Conservation (phyloP, 768 basidiomycete species). For the Lentinula detonsa region DNA sequence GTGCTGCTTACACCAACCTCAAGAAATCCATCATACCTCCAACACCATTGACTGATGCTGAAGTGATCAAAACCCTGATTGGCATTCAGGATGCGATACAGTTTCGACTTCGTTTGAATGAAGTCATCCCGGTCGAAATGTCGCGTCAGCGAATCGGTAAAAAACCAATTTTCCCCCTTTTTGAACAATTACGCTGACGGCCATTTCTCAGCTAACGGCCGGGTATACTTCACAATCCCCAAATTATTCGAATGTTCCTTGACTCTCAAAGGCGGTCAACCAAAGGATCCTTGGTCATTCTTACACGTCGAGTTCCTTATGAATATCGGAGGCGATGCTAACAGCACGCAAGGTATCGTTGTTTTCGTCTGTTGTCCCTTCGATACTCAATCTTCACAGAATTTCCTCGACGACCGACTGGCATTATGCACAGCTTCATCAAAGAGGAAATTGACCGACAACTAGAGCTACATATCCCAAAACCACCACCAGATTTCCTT, state of each 20-base stretch:
- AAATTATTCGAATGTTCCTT: constrained; percentile 71
- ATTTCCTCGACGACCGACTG: constrained; percentile 65
- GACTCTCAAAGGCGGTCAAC: constrained; percentile 64
- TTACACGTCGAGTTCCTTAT: constrained; percentile 72
- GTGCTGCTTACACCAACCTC: constrained; percentile 7
- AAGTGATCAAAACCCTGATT: constrained; percentile 57
- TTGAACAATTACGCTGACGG: not conserved
- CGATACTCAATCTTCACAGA: constrained; percentile 31
- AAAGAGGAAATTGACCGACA: constrained; percentile 68
- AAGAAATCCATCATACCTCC: constrained; percentile 70
- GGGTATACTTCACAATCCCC: constrained; percentile 69
- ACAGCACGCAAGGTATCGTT: constrained; percentile 57
- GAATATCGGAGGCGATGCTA: constrained; percentile 66
- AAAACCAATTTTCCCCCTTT: not conserved
- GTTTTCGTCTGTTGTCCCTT: not conserved
- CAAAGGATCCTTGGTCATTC: constrained; percentile 81
- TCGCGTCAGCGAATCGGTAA: constrained; percentile 59
- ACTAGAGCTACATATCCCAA: constrained; percentile 55
- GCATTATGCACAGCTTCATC: constrained; percentile 59
- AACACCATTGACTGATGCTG: constrained; percentile 57
- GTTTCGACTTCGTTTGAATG: constrained; percentile 71
- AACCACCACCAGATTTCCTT: constrained; percentile 31
- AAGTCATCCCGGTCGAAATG: constrained; percentile 83
- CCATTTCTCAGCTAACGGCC: constrained; percentile 56
- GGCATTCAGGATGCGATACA: constrained; percentile 77